Percentiles rank a stretch among this genome's conserved stretches.
Conservation (phyloP, 2,329 filamentous ascomycete species). For the Ustulina deusta region DNA sequence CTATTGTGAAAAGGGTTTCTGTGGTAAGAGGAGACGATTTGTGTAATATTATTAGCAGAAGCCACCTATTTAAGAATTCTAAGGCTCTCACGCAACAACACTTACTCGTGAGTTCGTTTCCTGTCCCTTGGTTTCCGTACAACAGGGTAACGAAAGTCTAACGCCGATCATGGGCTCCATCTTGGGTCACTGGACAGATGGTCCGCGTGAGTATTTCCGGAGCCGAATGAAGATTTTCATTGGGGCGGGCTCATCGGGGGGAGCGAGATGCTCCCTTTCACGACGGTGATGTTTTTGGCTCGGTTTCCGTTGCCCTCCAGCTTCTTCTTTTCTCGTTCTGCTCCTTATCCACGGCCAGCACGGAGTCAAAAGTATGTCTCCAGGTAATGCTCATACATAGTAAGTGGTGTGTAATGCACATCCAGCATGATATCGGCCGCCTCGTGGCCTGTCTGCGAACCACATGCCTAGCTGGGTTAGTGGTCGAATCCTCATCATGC, state of each 20-base stretch:
- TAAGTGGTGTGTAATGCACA: background rate
- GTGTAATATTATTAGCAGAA: background rate
- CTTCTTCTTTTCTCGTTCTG: background rate
- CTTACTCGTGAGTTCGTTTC: background rate
- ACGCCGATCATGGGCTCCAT: background rate
- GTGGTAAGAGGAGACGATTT: background rate
- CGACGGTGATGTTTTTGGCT: background rate
- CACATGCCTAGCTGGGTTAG: background rate
- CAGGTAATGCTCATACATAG: background rate
- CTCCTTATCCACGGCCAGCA: background rate
- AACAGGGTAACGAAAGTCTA: background rate
- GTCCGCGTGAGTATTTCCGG: background rate
- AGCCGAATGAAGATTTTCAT: background rate
- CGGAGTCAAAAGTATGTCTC: background rate
- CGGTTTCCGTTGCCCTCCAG: background rate
- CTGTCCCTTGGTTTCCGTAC: background rate
- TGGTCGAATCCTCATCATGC: background rate
- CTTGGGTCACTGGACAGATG: background rate
- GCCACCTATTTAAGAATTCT: background rate
- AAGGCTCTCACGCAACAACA: background rate
- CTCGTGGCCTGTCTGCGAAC: background rate
- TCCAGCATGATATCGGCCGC: background rate
- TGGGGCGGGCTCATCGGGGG: background rate
- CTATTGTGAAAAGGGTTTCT: background rate
- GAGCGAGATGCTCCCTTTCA: background rate